A percentile compares a stretch with the other conserved stretches of the same genome.
These are phyloP conservation scores for Coemansia sp. DNA, from an alignment of 192 early-diverging fungal species.

Conservation along the genomic window DNA sequence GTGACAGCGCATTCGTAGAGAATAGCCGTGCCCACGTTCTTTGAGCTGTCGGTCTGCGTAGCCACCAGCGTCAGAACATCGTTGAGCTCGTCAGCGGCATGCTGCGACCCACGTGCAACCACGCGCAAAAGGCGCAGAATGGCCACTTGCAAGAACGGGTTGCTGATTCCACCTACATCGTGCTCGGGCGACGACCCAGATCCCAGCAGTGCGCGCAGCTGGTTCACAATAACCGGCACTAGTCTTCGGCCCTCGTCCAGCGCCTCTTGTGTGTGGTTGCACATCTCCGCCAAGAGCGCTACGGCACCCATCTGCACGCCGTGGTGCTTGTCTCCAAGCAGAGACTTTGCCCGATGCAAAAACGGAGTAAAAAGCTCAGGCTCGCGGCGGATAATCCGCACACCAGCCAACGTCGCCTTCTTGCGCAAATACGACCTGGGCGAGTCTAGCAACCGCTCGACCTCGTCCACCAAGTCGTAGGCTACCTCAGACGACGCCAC, in stretches of 20 bases:
- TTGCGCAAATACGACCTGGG: slow-evolving; percentile 94
- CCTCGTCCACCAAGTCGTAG: slow-evolving; percentile 89
- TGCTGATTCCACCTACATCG: slow-evolving; percentile 93
- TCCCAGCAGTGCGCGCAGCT: slow-evolving; percentile 85
- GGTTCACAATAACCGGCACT: slow-evolving; percentile 83
- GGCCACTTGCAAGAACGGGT: slow-evolving; percentile 97
- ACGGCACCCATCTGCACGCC: slow-evolving; percentile 91
- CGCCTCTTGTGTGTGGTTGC: slow-evolving; percentile 68
- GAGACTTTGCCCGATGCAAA: slow-evolving; percentile 65
- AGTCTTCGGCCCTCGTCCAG: slow-evolving; percentile 72
- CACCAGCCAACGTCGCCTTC: slow-evolving; percentile 94
- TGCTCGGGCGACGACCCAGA: slow-evolving; percentile 91
- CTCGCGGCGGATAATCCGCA: slow-evolving; percentile 89
- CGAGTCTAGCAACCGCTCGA: slow-evolving; percentile 88
- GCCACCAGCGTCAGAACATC: slow-evolving; percentile 97
- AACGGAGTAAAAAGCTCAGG: slow-evolving; percentile 92
- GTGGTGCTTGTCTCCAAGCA: slow-evolving; percentile 92
- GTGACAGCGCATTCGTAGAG: slow-evolving; percentile 97
- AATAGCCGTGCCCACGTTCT: slow-evolving; percentile 98
- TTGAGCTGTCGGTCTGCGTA: slow-evolving; percentile 88
- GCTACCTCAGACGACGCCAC: slow-evolving; percentile 97
- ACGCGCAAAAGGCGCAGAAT: slow-evolving; percentile 87
- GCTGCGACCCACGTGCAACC: slow-evolving; percentile 76
- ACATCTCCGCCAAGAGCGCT: slow-evolving; percentile 91
- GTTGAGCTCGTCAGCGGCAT: slow-evolving; percentile 91